These are phyloP conservation scores for Amylostereum areolatum DNA, from an alignment of 1,284 basidiomycete species.

Conservation along the genomic window DNA sequence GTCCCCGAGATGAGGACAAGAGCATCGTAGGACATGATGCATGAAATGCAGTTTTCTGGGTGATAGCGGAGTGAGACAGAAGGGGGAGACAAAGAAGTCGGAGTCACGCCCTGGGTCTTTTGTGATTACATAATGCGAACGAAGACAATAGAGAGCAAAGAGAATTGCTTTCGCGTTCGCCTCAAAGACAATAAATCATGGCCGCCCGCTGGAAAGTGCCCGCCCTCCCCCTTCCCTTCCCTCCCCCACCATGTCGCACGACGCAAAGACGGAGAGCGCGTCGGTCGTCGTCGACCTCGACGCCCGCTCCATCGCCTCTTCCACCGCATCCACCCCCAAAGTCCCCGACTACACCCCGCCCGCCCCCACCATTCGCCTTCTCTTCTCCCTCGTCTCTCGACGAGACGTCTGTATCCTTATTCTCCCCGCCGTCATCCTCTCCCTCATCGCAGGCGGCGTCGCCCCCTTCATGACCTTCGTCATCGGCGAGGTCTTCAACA, in stretches of 20 bases:
- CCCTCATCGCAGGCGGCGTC: constrained; percentile 69
- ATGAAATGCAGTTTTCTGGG: too few species aligned
- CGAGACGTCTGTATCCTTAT: constrained; percentile 56
- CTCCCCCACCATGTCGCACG: constrained; percentile 25
- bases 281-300: constrained; percentile 23
- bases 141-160: background rate
- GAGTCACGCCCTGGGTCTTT: constrained; percentile 2
- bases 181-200: constrained; percentile 26
- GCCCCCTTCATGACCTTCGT: constrained; percentile 93
- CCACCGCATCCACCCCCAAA: constrained; percentile 16
- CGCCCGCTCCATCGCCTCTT: constrained; percentile 19
- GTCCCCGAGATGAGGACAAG: too few species aligned
- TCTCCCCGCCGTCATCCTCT: constrained; percentile 66
- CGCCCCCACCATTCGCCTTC: constrained; percentile 46
- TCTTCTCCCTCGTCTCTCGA: constrained; percentile 61
- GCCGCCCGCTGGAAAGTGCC: constrained; percentile 5
- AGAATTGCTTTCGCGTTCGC: constrained; percentile 16
- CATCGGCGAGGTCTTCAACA: constrained; percentile 81
- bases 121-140: constrained; percentile 12
- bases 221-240: constrained; percentile 14
- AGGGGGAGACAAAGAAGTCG: background rate
- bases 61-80: background rate
- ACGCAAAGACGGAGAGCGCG: constrained; percentile 7
- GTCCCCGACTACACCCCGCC: constrained; percentile 28
- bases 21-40: too few species aligned